These are phyloP conservation scores for Knoxdaviesia capensis DNA, from an alignment of 2,329 filamentous ascomycete genomes.

Conservation along the genomic window DNA sequence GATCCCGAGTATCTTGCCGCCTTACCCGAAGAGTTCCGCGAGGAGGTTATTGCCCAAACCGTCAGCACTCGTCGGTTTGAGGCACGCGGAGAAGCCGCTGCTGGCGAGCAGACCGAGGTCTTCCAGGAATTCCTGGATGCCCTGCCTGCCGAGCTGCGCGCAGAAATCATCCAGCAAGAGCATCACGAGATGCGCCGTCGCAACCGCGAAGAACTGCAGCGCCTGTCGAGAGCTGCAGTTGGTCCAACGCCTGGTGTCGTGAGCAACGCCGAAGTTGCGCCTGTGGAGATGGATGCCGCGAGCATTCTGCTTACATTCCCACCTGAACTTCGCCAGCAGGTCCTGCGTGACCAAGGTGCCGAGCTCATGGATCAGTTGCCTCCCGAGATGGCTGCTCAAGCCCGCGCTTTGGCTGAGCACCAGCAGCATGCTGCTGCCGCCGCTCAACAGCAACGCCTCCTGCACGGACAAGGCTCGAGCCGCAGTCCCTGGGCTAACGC, in stretches of 20 bases:
- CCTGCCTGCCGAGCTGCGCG: conserved; percentile 70
- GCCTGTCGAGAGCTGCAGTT: conserved; percentile 35
- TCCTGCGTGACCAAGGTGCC: conserved; percentile 81
- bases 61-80: conserved; percentile 66
- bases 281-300: conserved; percentile 66
- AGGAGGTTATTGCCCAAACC: conserved; percentile 87
- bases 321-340: conserved; percentile 62
- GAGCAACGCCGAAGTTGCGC: conserved; percentile 8
- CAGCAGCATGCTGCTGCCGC: conserved; percentile 6
- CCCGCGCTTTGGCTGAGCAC: conserved; percentile 43
- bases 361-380: conserved; percentile 70
- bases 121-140: conserved; percentile 90
- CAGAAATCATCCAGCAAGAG: conserved; percentile 83
- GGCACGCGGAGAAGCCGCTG: conserved; percentile 44
- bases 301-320: conserved; percentile 85
- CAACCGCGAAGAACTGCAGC: conserved; percentile 62
- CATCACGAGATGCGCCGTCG: conserved; percentile 71
- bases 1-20: conserved; percentile 88
- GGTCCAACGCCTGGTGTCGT: conserved; percentile 26
- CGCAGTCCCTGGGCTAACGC: too few relatives aligned
- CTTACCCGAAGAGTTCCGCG: conserved; percentile 89
- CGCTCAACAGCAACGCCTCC: conserved; percentile 9
- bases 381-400: conserved; percentile 70
- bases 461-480: conserved; percentile 2
- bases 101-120: conserved; percentile 63